phyloP scores from a whole-genome alignment of 352 stramenopile species.

The Phytopythium helicoides region DNA sequence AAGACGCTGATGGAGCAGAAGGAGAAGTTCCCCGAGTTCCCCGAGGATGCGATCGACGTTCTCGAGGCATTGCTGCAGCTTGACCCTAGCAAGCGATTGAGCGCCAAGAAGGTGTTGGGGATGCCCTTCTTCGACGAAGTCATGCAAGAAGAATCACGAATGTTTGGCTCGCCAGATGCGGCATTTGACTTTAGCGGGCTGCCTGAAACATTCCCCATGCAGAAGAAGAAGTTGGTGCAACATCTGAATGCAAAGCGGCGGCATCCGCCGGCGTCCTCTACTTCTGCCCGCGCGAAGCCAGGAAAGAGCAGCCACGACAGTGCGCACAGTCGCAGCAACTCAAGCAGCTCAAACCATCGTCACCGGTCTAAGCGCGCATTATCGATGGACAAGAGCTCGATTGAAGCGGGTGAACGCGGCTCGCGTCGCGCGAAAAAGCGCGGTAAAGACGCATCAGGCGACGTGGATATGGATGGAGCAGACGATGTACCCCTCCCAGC shows the following conservation, averaged over 20 bases:
- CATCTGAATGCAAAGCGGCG: conserved; percentile 37
- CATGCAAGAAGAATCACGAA: conserved; percentile 6
- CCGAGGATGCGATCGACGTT: conserved; percentile 53
- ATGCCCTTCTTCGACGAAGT: conserved; percentile 65
- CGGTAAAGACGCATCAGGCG: conserved; percentile 4
- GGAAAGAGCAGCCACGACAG: conserved; percentile 3
- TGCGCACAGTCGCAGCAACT: background rate
- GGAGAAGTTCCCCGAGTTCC: conserved; percentile 49
- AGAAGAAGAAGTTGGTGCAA: conserved; percentile 61
- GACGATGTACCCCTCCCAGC: conserved; percentile 52
- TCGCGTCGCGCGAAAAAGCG: conserved; percentile 3
- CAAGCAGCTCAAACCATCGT: background rate
- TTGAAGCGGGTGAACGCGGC: conserved; percentile 8
- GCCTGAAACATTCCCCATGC: conserved; percentile 42
- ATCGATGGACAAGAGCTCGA: conserved; percentile 8
- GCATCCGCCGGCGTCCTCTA: conserved; percentile 15
- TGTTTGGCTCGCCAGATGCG: conserved; percentile 1
- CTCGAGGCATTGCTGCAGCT: conserved; percentile 77
- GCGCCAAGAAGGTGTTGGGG: conserved; percentile 47
- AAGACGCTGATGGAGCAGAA: conserved; percentile 77
- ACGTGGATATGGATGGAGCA: conserved; percentile 28
- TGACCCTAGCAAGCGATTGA: conserved; percentile 54
- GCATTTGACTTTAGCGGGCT: conserved; percentile 44
- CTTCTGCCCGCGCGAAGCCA: conserved; percentile 6
- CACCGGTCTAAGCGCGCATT: conserved; percentile 6